These are phyloP conservation scores for Suhomyces bolitotheri DNA, from an alignment of 1,139 yeast genomes.

Conservation along the genomic window DNA sequence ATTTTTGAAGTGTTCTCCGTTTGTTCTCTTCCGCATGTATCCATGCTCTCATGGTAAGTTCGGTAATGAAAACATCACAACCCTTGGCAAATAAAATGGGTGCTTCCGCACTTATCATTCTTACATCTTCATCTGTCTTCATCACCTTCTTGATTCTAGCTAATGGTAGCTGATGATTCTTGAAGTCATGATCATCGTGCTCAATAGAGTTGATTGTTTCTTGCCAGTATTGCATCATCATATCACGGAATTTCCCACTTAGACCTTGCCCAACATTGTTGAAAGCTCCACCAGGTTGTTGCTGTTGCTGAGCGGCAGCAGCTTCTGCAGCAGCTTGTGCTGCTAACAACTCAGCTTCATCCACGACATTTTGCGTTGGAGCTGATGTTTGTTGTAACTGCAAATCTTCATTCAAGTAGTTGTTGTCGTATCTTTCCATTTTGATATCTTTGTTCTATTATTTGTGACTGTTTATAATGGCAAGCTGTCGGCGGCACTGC, in stretches of 20 bases:
- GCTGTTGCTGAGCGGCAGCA: conserved; percentile 48
- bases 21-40: conserved; percentile 96
- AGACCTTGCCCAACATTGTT: conserved; percentile 94
- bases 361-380: conserved; percentile 18
- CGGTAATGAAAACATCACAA: conserved; percentile 94
- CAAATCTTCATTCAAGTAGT: conserved; percentile 18
- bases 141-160: conserved; percentile 94
- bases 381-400: conserved; percentile 12
- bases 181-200: conserved; percentile 86
- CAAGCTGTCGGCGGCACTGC: no score
- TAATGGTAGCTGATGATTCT: conserved; percentile 88
- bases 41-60: conserved; percentile 98
- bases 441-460: neutral
- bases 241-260: conserved; percentile 75
- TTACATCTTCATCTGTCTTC: conserved; percentile 97
- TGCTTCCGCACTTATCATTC: conserved; percentile 97
- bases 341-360: conserved; percentile 28
- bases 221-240: conserved; percentile 97
- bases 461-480: conserved; percentile 1
- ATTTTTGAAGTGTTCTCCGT: conserved; percentile 87
- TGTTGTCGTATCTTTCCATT: conserved; percentile 18
- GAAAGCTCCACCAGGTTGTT: conserved; percentile 68
- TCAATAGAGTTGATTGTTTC: conserved; percentile 89
- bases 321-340: conserved; percentile 53
- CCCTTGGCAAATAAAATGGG: conserved; percentile 97